A percentile compares a stretch with the other conserved stretches of the same genome.
Conservation (phyloP, 140 eudicot species). For the Senecio squalidus region DNA sequence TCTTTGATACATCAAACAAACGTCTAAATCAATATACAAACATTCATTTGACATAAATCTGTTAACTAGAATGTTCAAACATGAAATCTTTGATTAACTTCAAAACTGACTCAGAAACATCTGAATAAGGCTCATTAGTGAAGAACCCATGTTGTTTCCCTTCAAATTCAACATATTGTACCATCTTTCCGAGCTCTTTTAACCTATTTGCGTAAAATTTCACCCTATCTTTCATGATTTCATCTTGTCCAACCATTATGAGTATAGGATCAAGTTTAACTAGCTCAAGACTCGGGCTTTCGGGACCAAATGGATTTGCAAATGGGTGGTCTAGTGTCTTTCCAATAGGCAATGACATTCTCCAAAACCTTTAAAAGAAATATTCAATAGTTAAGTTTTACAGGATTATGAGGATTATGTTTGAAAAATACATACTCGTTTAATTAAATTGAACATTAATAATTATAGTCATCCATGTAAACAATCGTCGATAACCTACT, state of each 20-base stretch:
- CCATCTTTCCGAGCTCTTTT: conserved; percentile 44
- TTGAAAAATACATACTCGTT: neutral
- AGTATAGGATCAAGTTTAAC: conserved; percentile 58
- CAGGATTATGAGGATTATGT: too few relatives aligned
- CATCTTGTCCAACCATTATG: conserved; percentile 46
- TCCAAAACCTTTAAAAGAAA: conserved; percentile 54
- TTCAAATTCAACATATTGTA: conserved; percentile 40
- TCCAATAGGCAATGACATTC: conserved; percentile 62
- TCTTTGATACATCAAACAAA: neutral
- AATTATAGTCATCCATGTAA: too few relatives aligned
- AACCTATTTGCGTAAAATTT: conserved; percentile 46
- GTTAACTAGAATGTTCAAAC: conserved; percentile 21
- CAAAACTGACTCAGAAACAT: conserved; percentile 34
- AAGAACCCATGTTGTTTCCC: conserved; percentile 47
- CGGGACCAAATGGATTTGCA: conserved; percentile 71
- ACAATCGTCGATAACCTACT: too few relatives aligned
- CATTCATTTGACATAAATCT: too few relatives aligned
- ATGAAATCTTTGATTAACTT: conserved; percentile 37
- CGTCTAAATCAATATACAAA: neutral
- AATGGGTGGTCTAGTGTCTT: conserved; percentile 49
- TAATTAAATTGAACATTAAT: too few relatives aligned
- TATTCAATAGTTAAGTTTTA: neutral
- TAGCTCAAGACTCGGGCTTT: conserved; percentile 38
- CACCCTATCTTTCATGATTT: conserved; percentile 61
- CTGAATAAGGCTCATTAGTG: conserved; percentile 51